A percentile compares a stretch with the other conserved stretches of the same genome.
Conservation (phyloP, 345 rosid species). For the Syzygium jambos region DNA sequence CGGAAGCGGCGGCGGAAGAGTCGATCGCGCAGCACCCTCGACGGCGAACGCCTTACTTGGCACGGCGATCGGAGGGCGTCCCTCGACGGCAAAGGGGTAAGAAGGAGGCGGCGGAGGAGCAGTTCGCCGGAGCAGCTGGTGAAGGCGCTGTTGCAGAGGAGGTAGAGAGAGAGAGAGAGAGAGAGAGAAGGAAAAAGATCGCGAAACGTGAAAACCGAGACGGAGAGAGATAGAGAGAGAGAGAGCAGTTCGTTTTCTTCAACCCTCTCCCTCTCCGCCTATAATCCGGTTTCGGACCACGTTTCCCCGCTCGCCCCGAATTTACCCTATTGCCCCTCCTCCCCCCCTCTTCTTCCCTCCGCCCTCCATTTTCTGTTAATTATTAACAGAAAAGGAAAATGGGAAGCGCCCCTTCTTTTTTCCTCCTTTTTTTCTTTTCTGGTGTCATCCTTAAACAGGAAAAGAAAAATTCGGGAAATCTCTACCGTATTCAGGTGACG, state of each 20-base stretch:
- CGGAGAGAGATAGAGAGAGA: neutral
- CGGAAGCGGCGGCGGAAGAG: neutral
- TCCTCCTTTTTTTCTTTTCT: too few relatives aligned
- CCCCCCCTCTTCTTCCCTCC: rapidly evolving
- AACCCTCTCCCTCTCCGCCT: constrained; percentile 9
- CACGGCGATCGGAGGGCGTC: neutral
- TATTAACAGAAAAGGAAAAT: too few relatives aligned
- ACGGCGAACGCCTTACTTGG: neutral
- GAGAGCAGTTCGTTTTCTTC: constrained; percentile 7
- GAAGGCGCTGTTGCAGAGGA: neutral
- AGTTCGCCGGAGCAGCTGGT: neutral
- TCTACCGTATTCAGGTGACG: too few relatives aligned
- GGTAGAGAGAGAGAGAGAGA: neutral
- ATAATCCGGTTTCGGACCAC: constrained; percentile 3
- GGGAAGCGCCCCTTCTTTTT: too few relatives aligned
- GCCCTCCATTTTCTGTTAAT: neutral
- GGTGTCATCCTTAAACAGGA: too few relatives aligned
- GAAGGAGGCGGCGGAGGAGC: neutral
- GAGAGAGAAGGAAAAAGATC: neutral
- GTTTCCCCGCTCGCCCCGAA: neutral
- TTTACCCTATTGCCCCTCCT: constrained; percentile 6
- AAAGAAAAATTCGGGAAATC: too few relatives aligned
- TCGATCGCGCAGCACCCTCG: neutral
- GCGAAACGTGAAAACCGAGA: neutral
- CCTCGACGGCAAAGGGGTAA: too few relatives aligned